phyloP scores from a whole-genome alignment of 495 filamentous ascomycete genomes.

The Polyplosphaeria fusca region DNA sequence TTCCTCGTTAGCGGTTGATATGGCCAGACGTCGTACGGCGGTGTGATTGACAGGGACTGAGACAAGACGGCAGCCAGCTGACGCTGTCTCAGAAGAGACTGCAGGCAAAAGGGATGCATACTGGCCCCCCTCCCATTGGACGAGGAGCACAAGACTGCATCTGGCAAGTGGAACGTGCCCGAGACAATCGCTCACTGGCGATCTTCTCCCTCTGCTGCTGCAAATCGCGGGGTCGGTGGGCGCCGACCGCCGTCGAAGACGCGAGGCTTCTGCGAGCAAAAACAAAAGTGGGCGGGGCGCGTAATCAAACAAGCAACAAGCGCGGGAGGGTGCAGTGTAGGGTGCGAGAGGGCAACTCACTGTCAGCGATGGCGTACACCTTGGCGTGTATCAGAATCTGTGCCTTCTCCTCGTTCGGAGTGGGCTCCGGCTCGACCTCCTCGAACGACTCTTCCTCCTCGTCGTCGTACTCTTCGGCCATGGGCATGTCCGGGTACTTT shows the following conservation, averaged over 20 bases:
- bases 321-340: neutral
- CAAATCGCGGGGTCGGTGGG: conserved; percentile 18
- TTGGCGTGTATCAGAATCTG: conserved; percentile 40
- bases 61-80: neutral
- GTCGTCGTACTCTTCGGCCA: conserved; percentile 36
- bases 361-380: conserved; percentile 46
- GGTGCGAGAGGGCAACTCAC: conserved; percentile 30
- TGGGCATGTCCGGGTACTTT: conserved; percentile 28
- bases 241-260: neutral
- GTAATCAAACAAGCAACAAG: neutral
- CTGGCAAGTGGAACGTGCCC: conserved; percentile 13
- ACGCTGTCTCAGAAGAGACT: conserved; percentile 18
- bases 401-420: conserved; percentile 21
- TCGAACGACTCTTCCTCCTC: conserved; percentile 30
- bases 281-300: neutral
- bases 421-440: conserved; percentile 5
- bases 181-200: conserved; percentile 10
- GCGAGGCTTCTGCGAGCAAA: neutral
- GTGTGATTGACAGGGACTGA: neutral
- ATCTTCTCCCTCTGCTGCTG: conserved; percentile 2
- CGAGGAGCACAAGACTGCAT: neutral
- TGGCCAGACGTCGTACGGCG: neutral
- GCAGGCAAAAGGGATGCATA: conserved; percentile 5
- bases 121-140: neutral
- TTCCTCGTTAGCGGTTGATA: conserved; percentile 6